Conservation (phyloP, 1,284 basidiomycete species). For the Ceraceosorus guamensis region DNA sequence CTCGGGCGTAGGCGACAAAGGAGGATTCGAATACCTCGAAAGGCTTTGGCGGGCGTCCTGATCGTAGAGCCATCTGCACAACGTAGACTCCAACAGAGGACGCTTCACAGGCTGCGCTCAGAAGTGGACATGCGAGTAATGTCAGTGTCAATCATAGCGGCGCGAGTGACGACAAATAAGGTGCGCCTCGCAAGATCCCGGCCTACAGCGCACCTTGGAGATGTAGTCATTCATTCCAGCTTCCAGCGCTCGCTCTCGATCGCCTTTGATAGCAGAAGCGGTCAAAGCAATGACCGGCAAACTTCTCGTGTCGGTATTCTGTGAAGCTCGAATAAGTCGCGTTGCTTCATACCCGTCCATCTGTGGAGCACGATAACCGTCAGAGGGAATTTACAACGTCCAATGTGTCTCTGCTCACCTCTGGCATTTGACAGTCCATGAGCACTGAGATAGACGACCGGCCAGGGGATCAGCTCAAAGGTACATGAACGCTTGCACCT, state of each 20-base stretch:
- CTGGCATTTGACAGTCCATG: conserved; percentile 9
- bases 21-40: conserved; percentile 13
- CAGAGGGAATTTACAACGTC: conserved; percentile 26
- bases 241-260: conserved; percentile 39
- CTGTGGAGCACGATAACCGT: conserved; percentile 4
- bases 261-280: conserved; percentile 39
- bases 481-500: no score
- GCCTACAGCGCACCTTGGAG: conserved; percentile 13
- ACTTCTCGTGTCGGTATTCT: conserved; percentile 29
- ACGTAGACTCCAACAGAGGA: conserved; percentile 30
- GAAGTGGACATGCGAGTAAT: no score
- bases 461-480: not conserved
- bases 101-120: conserved; percentile 30
- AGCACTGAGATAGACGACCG: not conserved
- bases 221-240: conserved; percentile 44
- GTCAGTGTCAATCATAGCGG: no score
- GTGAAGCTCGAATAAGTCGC: conserved; percentile 24
- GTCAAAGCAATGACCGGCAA: conserved; percentile 43
- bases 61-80: conserved; percentile 40
- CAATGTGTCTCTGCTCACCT: no score
- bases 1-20: not conserved
- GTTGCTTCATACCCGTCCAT: conserved; percentile 43
- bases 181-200: no score
- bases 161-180: no score
- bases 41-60: conserved; percentile 31